Conservation (phyloP, 2,329 filamentous ascomycete species). For the Neofusicoccum umdonicola region DNA sequence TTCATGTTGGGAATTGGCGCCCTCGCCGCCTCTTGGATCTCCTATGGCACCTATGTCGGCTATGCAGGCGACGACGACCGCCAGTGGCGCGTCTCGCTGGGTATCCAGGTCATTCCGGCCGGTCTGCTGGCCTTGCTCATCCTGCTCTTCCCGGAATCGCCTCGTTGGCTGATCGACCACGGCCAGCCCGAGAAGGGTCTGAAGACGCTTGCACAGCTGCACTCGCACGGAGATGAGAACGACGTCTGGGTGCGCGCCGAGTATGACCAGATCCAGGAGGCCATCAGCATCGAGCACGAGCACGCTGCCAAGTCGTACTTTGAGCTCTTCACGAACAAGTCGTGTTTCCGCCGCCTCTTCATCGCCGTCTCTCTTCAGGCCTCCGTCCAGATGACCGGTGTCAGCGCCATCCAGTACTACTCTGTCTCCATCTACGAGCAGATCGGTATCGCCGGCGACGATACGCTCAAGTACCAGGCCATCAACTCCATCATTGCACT, state of each 20-base stretch:
- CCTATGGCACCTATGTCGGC: conserved; percentile 59
- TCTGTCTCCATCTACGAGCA: conserved; percentile 64
- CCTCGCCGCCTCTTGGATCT: conserved; percentile 70
- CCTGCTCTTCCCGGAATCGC: conserved; percentile 66
- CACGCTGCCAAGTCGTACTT: conserved; percentile 67
- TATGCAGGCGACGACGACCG: conserved; percentile 47
- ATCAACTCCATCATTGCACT: conserved; percentile 71
- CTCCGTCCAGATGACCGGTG: conserved; percentile 72
- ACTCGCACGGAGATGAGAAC: conserved; percentile 63
- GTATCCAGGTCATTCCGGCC: conserved; percentile 70
- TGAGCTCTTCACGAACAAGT: conserved; percentile 65
- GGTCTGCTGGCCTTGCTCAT: conserved; percentile 64
- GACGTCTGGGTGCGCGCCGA: conserved; percentile 72
- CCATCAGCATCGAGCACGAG: conserved; percentile 65
- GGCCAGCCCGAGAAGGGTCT: conserved; percentile 64
- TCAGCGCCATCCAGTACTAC: conserved; percentile 67
- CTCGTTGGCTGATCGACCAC: conserved; percentile 72
- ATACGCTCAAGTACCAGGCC: conserved; percentile 72
- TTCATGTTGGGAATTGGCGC: conserved; percentile 80
- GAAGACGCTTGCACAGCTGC: conserved; percentile 64
- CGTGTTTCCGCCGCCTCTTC: conserved; percentile 69
- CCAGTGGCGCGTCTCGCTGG: conserved; percentile 64
- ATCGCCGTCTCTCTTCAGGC: conserved; percentile 68
- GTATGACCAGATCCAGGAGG: conserved; percentile 67
- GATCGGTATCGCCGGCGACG: conserved; percentile 64